These are phyloP conservation scores for Ganoderma lucidum DNA, from an alignment of 1,284 basidiomycete species.

Conservation along the genomic window DNA sequence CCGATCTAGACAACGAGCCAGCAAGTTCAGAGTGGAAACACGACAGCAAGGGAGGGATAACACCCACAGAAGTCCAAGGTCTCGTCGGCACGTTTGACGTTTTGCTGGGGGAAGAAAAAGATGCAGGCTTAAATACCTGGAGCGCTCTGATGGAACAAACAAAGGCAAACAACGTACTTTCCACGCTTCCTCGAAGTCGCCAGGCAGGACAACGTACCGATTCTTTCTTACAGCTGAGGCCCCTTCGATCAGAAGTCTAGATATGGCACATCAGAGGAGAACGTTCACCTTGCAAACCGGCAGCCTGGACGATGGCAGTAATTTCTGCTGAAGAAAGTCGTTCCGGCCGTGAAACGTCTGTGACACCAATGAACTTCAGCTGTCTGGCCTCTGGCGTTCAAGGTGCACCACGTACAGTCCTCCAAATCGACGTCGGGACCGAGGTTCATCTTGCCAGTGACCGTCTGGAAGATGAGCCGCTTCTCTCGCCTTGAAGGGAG, in stretches of 20 bases:
- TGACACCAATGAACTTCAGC: not conserved
- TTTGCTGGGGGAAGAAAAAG: constrained; percentile 68
- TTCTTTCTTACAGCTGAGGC: constrained; percentile 92
- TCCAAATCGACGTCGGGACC: constrained; percentile 98
- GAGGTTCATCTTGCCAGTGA: constrained; percentile 97
- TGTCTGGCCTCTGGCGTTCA: too few species aligned
- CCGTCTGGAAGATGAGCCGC: constrained; percentile 98
- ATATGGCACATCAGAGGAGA: too few species aligned
- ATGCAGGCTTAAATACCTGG: constrained; percentile 46
- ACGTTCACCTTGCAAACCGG: constrained; percentile 88
- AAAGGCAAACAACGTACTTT: constrained; percentile 78
- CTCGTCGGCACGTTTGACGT: constrained; percentile 93
- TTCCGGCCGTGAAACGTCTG: constrained; percentile 97
- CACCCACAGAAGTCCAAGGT: constrained; percentile 94
- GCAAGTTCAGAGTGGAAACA: constrained; percentile 23
- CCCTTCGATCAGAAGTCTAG: not conserved
- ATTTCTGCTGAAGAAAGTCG: constrained; percentile 97
- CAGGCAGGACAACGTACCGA: constrained; percentile 95
- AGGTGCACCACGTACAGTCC: constrained; percentile 76
- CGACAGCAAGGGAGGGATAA: constrained; percentile 13
- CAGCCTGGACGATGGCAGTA: constrained; percentile 95
- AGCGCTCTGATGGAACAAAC: constrained; percentile 47
- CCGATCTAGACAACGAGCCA: constrained; percentile 51
- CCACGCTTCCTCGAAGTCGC: constrained; percentile 99
- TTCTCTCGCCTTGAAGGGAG: constrained; percentile 94